Base-by-base conservation (phyloP, 192 early-diverging fungal species). In the Entrophospora sp. region DNA sequence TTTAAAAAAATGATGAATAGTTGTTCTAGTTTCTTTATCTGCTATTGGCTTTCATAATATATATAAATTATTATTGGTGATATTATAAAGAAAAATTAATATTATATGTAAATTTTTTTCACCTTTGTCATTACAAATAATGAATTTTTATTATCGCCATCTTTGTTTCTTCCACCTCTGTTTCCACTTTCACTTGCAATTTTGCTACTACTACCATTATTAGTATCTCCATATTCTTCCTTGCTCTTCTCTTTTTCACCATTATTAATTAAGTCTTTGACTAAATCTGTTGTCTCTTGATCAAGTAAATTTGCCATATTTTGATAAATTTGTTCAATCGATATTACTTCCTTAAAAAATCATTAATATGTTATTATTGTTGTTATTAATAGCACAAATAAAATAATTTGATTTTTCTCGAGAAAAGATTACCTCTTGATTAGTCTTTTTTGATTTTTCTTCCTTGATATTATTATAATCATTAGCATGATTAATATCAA, bases 1-100 rank as follows among this genome's bases (percentile, higher is more conserved):
- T 49, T 78, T 76, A 42, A 82, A 67, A 46, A 78, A 62, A 52
- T 73, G 69, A 66, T 88, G 85, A 36, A 84, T 71, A n/a, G 66
- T 48, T 20, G 74, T 84, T 25, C 85, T 73, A 25, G 76, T 75
- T 2, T 62, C 52, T 58, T 87, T 85, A n/a, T 81, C 79, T 12
- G 71, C 61, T 35, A 77, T 69, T 2, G 71, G 61, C 79, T 85
- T 24, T 46, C 18, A 46, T 13, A 20, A 18, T 46, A 20, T 18
- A 18, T 3, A 20, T 2, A 5, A 8, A 46, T 22, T 46, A 46
- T 22, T 8, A 22, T 46, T 18, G 24, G 24, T 20, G 9, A 18
- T 22, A 3, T 0, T 8, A 24, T 13, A 57, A 18, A 36, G 18
- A 34, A 35, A 12, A 4, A 36, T 20, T 35, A 56, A 35, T 16